Conservation (phyloP, 495 filamentous ascomycete species). For the Tetracladium marchalianum region DNA sequence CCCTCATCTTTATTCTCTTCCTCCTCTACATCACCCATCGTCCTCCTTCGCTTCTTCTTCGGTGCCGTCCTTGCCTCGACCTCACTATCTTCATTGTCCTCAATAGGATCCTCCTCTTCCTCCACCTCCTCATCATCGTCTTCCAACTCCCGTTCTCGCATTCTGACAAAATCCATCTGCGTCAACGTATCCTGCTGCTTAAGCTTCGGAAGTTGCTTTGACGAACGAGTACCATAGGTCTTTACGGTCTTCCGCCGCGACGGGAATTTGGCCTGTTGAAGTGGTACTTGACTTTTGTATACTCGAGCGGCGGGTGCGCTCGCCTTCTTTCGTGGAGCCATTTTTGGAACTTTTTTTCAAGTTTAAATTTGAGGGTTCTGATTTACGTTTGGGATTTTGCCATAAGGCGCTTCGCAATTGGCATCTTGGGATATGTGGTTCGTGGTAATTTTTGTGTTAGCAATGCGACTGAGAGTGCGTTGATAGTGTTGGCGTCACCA, state of each 20-base stretch:
- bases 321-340: conserved; percentile 7
- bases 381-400: too few relatives aligned
- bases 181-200: conserved; percentile 38
- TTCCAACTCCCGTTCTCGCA: neutral
- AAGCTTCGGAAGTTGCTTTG: conserved; percentile 15
- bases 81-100: conserved; percentile 10
- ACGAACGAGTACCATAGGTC: conserved; percentile 28
- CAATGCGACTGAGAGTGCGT: too few relatives aligned
- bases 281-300: conserved; percentile 28
- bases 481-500: too few relatives aligned
- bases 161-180: conserved; percentile 30
- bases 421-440: too few relatives aligned
- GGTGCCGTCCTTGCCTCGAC: conserved; percentile 7
- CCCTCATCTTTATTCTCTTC: conserved; percentile 1
- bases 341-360: conserved; percentile 1
- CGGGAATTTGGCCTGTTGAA: conserved; percentile 31
- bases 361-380: too few relatives aligned
- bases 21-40: conserved; percentile 23
- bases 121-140: conserved; percentile 9
- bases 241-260: conserved; percentile 22
- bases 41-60: conserved; percentile 34
- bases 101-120: conserved; percentile 7
- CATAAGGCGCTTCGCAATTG: too few relatives aligned
- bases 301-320: conserved; percentile 17
- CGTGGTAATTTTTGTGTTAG: too few relatives aligned